Evolutionary conservation across 768 basidiomycete species (phyloP), one percentile per base, ranked within the genome.

Genomic region (Xerocomus potaroensis): DNA sequence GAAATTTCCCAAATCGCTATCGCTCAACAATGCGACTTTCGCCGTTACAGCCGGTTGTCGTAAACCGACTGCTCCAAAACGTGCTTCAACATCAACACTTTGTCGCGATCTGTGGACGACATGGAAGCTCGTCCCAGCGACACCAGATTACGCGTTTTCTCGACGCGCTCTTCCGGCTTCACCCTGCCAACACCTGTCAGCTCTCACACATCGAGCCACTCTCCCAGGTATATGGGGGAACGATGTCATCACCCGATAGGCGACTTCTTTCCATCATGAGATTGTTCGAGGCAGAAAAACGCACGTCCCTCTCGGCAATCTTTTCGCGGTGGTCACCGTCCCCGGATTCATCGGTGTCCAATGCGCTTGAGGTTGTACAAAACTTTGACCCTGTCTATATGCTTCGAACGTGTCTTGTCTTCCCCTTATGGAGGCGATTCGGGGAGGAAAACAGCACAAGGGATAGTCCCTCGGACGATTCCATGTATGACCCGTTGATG

Each of bases 121-220:
- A 56, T 11, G 51, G 51, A 0, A 47, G 39, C 14, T 45, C 59
- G 4, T 52, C 61, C 5, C 57, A 65, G 24, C 74, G 81, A 18
- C 71, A 76, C 19, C 66, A 72, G 3, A 60, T 87, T 23, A 70
- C 84, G 30, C 55, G 66, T n/a, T 64, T 89, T 1, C 66, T 94
- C 4, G 72, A 80, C 36, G 65, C 69, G 3, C 72, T 95, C 2
- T 96, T 94, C 71, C 64, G 76, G 45, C 73, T 84, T 12, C 83
- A 93, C 58, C 89, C 92, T 0, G 66, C 73, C 11, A 91, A 91
- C 56, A 86, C 91, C 2, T 94, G 89, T 58, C 94, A 95, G 61
- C 75, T 83, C 9, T 84, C 79, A 3, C 90, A 94, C 53, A 68
- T 94, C 35, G 83, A 88, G 37, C 90, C 89, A 1, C 72, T 98